These are phyloP conservation scores for Magnusiomyces clavatus DNA, from an alignment of 1,139 yeast genomes.

Conservation along the genomic window DNA sequence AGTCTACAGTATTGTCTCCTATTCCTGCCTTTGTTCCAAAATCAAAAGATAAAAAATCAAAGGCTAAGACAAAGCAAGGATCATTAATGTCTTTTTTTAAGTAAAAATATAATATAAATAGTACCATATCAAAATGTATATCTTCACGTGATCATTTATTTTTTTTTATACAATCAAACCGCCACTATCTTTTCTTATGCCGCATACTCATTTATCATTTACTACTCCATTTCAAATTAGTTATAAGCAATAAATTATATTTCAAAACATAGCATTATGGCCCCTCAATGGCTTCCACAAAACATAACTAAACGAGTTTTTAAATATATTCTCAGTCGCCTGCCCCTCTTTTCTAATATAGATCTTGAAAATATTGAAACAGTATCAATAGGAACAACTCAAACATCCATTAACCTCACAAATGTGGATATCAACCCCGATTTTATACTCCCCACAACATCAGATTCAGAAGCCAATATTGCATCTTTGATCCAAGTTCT, in stretches of 20 bases:
- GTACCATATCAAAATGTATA: not conserved
- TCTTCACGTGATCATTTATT: not conserved
- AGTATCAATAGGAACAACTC: conserved; percentile 55
- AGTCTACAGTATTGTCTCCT: too few species aligned
- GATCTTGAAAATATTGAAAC: conserved; percentile 68
- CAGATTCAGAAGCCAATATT: too few species aligned
- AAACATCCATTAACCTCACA: conserved; percentile 45
- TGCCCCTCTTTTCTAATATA: conserved; percentile 74
- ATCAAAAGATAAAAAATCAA: not conserved
- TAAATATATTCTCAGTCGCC: conserved; percentile 70
- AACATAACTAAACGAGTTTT: conserved; percentile 60
- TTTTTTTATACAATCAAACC: not conserved
- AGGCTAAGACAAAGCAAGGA: not conserved
- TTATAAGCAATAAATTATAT: not conserved
- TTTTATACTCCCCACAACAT: not conserved
- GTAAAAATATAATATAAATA: not conserved
- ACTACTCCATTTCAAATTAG: not conserved
- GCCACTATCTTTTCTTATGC: not conserved
- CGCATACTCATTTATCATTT: not conserved
- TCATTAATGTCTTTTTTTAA: conserved; percentile 5
- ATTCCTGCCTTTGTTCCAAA: too few species aligned
- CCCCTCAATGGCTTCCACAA: conserved; percentile 14
- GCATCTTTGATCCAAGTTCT: too few species aligned
- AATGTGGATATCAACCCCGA: conserved; percentile 70
- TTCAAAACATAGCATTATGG: conserved; percentile 5